Evolutionary conservation across 192 early-diverging fungal genomes (phyloP), one percentile per base, ranked within the genome.

Genomic region (Podila horticola): DNA sequence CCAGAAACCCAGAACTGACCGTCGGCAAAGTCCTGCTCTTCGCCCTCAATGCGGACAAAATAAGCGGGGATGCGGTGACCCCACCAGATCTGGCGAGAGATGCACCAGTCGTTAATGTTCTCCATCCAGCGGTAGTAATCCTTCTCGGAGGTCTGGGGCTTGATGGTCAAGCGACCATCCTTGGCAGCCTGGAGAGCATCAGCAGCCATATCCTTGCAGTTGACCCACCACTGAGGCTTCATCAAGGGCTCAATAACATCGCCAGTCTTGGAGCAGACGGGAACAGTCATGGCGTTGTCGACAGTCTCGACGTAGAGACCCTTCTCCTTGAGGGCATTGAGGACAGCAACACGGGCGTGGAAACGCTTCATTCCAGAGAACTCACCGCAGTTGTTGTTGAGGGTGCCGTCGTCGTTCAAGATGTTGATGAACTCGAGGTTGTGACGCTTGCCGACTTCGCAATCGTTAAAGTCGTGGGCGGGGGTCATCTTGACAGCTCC

Each of bases 221-320:
- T 91, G 34, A 98, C 94, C 95, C 97, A 99, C 98, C 98, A 99
- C 84, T 99, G 98, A 48, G 98, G 98, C 88, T 98, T 99, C 91
- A 99, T 92, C 64, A 98, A 82, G 10, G 97, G 97, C 85, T 99
- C 98, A 45, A 98, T 98, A 63, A 99, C 86, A 84, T 99, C 98
- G 48, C 91, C 90, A 28, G 97, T 95, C 83, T 96, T 91, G 64
- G 73, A 81, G 88, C 97, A 99, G 48, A 94, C 85, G 15, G 98
- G 98, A 5, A 99, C 87, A 45, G 86, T 87, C 98, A 99, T 99
- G 61, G 95, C 93, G 86, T 99, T 97, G 58, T 94, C 92, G 71
- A 89, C 88, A 51, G 92, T 95, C 65, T 90, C 94, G 51, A 92
- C 88, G 74, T 94, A 98, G 62, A 98, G 87, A 20, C 95, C 96